A percentile compares a stretch with the other conserved stretches of the same genome.
These are phyloP conservation scores for Paratrypanosoma confusum DNA, from an alignment of 208 protist species.

Conservation along the genomic window DNA sequence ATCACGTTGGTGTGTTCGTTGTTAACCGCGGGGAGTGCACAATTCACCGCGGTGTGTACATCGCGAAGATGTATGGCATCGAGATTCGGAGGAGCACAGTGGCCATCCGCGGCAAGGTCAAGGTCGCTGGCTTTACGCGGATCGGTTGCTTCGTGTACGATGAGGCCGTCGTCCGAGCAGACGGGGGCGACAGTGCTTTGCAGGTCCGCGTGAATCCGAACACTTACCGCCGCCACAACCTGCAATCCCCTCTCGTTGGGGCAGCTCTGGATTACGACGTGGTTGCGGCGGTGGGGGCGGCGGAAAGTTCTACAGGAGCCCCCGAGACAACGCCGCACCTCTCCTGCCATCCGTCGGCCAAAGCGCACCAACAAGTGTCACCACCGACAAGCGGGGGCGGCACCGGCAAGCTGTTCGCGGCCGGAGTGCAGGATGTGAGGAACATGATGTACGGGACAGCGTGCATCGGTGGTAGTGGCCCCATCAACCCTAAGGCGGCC, in stretches of 20 bases:
- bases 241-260: neutral
- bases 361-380: no score
- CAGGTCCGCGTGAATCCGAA: slow-evolving; percentile 28
- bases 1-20: slow-evolving; percentile 57
- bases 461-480: no score
- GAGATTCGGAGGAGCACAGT: slow-evolving; percentile 41
- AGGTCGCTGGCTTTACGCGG: slow-evolving; percentile 44
- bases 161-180: slow-evolving; percentile 21
- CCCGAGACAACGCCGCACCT: no score
- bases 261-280: neutral
- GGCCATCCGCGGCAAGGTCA: slow-evolving; percentile 50
- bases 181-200: slow-evolving; percentile 29
- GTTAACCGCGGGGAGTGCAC: slow-evolving; percentile 44
- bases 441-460: no score
- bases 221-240: neutral
- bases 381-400: no score
- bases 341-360: no score
- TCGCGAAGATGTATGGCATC: slow-evolving; percentile 37
- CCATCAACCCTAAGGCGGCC: no score
- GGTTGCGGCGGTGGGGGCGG: slow-evolving; percentile 1
- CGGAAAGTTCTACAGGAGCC: neutral
- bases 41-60: slow-evolving; percentile 42
- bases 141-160: slow-evolving; percentile 49
- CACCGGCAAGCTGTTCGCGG: no score
- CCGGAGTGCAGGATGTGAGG: no score